Evolutionary conservation across 257 asterid genomes (phyloP).

Genomic region (Nicotiana undulata): DNA sequence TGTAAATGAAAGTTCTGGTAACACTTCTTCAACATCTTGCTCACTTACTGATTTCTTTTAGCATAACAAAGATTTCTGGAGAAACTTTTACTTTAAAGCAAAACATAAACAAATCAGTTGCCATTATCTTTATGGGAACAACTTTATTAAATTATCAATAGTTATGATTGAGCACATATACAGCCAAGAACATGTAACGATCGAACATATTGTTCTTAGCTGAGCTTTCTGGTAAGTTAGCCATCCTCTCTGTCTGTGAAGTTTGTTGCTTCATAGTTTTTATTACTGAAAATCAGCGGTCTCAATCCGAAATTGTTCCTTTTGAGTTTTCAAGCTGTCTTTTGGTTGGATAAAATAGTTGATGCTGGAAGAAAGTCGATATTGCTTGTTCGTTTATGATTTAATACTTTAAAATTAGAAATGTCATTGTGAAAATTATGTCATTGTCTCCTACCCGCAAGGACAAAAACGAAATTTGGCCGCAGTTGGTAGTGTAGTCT

Average conservation of each 20-base stretch:
- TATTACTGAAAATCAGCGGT: neutral
- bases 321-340: neutral
- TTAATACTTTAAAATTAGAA: neutral
- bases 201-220: neutral
- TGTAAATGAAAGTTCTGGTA: slow-evolving; percentile 41
- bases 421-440: neutral
- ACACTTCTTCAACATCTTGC: slow-evolving; percentile 2
- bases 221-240: neutral
- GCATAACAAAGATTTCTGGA: neutral
- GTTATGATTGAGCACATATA: neutral
- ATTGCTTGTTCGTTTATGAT: neutral
- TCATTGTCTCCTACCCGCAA: neutral
- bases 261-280: neutral
- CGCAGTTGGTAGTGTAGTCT: neutral
- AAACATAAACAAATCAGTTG: neutral
- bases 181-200: neutral
- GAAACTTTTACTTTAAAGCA: neutral
- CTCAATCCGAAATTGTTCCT: neutral
- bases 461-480: neutral
- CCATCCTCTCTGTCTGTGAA: neutral
- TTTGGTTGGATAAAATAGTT: neutral
- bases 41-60: neutral
- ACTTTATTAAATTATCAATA: neutral
- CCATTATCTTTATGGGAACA: neutral
- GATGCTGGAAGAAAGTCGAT: neutral